These are phyloP conservation scores for Malassezia yamatoensis DNA, from an alignment of 1,284 basidiomycete genomes.

Conservation along the genomic window DNA sequence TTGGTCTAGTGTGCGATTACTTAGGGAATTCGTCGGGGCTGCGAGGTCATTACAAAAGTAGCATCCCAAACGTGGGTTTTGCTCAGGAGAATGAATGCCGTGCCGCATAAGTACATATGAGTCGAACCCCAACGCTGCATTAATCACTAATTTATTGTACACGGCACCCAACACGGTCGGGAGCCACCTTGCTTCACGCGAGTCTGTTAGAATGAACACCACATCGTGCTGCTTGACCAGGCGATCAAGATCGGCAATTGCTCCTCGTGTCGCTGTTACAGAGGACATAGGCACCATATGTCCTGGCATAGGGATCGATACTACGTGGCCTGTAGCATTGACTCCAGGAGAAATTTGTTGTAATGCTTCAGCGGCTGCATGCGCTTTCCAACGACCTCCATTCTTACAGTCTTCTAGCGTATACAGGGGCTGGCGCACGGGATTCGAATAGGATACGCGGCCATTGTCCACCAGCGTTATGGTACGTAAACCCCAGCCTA, in stretches of 20 bases:
- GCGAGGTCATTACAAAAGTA: slow-evolving; percentile 99
- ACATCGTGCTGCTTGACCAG: slow-evolving; percentile 77
- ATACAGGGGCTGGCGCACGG: slow-evolving; percentile 89
- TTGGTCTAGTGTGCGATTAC: slow-evolving; percentile 88
- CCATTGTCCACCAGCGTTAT: slow-evolving; percentile 88
- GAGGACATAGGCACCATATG: slow-evolving; percentile 63
- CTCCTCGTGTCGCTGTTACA: slow-evolving; percentile 57
- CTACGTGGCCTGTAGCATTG: slow-evolving; percentile 64
- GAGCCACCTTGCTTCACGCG: slow-evolving; percentile 86
- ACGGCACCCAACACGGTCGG: slow-evolving; percentile 76
- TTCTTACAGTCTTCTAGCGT: slow-evolving; percentile 87
- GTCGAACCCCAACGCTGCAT: slow-evolving; percentile 91
- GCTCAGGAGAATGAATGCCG: slow-evolving; percentile 52
- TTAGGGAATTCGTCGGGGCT: slow-evolving; percentile 81
- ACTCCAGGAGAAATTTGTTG: slow-evolving; percentile 85
- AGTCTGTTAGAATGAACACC: slow-evolving; percentile 93
- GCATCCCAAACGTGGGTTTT: slow-evolving; percentile 56
- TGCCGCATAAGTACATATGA: slow-evolving; percentile 95
- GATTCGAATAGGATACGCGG: slow-evolving; percentile 88
- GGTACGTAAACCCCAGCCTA: slow-evolving; percentile 74
- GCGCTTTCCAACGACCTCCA: slow-evolving; percentile 85
- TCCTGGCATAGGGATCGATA: slow-evolving; percentile 93
- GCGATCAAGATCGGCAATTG: slow-evolving; percentile 63
- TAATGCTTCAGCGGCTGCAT: slow-evolving; percentile 74
- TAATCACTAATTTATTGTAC: slow-evolving; percentile 82